Evolutionary conservation across 106 monocot genomes (phyloP).

Genomic region (Platanthera guangdongensis): DNA sequence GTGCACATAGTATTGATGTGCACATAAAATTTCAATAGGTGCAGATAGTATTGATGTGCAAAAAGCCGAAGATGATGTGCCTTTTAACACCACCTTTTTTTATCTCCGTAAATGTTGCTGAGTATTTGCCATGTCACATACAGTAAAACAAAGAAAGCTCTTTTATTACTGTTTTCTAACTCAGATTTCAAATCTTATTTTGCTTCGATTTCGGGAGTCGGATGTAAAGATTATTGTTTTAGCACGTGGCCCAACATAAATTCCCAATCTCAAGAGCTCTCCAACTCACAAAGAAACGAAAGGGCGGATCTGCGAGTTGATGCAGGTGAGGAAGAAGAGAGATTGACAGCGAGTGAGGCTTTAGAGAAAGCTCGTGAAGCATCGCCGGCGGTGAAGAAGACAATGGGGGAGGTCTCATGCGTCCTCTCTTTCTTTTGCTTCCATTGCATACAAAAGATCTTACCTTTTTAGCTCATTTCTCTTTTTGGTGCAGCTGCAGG

Average conservation of each 20-base stretch:
- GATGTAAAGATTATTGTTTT: too few species aligned
- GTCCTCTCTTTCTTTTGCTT: not conserved
- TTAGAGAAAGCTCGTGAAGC: not conserved
- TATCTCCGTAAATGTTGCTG: too few species aligned
- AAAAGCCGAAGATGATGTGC: too few species aligned
- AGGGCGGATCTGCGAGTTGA: not conserved
- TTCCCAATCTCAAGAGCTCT: not conserved
- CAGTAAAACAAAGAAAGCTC: too few species aligned
- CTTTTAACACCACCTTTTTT: too few species aligned
- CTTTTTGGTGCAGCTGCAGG: conserved; percentile 13
- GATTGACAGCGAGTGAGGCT: not conserved
- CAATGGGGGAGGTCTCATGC: conserved; percentile 14
- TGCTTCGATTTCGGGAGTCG: too few species aligned
- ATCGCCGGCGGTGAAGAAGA: not conserved
- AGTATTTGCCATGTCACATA: too few species aligned
- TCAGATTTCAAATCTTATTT: too few species aligned
- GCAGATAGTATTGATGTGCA: too few species aligned
- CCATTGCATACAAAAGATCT: not conserved
- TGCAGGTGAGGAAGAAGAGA: not conserved
- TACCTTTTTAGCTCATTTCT: not conserved
- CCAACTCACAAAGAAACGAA: not conserved
- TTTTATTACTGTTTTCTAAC: too few species aligned
- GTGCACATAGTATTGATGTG: too few species aligned
- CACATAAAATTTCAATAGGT: too few species aligned
- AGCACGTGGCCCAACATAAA: conserved; percentile 2